Evolutionary conservation across 805 yeast genomes (phyloP).

Genomic region (Ogataea neopini): DNA sequence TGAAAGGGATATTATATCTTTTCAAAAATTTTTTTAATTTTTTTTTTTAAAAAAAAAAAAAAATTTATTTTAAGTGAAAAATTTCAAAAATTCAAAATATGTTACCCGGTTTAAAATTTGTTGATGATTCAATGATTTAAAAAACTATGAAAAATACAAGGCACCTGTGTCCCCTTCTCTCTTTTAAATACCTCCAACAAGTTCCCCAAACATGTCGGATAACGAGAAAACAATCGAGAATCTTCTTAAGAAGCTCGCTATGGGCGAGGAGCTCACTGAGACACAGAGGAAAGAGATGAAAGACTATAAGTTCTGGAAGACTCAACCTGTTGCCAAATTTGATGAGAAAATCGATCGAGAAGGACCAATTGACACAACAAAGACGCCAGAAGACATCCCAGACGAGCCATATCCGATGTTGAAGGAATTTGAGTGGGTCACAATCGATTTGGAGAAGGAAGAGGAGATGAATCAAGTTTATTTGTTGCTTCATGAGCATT

Average conservation of each 20-base stretch:
- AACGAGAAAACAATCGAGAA: constrained; percentile 52
- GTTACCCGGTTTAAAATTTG: constrained; percentile 4
- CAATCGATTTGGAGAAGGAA: constrained; percentile 59
- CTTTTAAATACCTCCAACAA: background rate
- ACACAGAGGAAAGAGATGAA: constrained; percentile 72
- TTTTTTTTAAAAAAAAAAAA: constrained; percentile 1
- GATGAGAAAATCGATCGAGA: constrained; percentile 66
- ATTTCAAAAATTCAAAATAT: background rate
- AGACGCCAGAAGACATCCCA: constrained; percentile 72
- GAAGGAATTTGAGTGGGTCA: constrained; percentile 85
- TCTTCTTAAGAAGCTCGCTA: constrained; percentile 52
- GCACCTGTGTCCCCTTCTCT: background rate
- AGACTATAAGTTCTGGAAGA: constrained; percentile 95
- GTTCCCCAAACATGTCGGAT: constrained; percentile 4
- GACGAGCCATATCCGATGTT: constrained; percentile 69
- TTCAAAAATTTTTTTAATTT: constrained; percentile 1
- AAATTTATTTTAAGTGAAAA: background rate
- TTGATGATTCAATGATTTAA: background rate
- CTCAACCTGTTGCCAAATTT: constrained; percentile 88
- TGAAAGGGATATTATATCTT: no score
- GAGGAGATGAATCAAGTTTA: constrained; percentile 75
- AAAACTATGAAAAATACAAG: background rate
- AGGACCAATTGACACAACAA: constrained; percentile 75
- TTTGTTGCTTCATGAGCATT: constrained; percentile 78
- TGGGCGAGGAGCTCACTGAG: constrained; percentile 56